Evolutionary conservation across 1,284 basidiomycete species (phyloP), one percentile per base, ranked within the genome.

Genomic region (Puccinia triticina): DNA sequence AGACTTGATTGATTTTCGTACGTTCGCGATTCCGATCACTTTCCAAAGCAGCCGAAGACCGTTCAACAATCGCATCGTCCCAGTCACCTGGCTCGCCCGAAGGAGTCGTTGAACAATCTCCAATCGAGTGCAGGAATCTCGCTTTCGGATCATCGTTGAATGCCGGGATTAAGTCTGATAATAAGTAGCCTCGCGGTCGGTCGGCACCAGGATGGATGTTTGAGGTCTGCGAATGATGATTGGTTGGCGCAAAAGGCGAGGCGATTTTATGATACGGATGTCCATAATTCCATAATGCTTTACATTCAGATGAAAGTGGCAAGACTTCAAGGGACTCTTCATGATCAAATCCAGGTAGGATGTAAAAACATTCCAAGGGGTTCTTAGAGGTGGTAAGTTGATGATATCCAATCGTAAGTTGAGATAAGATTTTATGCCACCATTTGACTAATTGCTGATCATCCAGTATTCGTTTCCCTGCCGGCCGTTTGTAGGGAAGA

Each of bases 91-190:
- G 55, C 59, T 81, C 79, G 10, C 79, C 79, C 5, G 79, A 55
- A 1, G 74, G 75, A 69, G 69, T 77, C 23, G 72, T 64, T 16
- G 64, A 59, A 48, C 64, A 79, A 29, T 74, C 50, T 32, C 91
- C 93, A 72, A 96, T 91, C 86, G 96, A 94, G 86, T 94, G 93
- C 86, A 97, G 88, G 87, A 97, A 97, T 29, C 95, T 90, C 78
- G 93, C 91, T 87, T 97, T 97, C 1, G 95, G 95, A 87, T 96
- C 94, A 85, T 98, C 95, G 26, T 94, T 93, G 85, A 97, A 94
- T 78, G 90, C 92, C 1, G 95, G 95, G 32, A 97, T 92, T 77
- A 91, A 90, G 21, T 82, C 79, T 2, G 78, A 72, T 73, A 80
- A 59, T 18, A 66, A 16, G 18, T 16, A 55, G 0, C 1, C 48